Conservation (phyloP, 78 protist species). For the Parvularia atlantis region DNA sequence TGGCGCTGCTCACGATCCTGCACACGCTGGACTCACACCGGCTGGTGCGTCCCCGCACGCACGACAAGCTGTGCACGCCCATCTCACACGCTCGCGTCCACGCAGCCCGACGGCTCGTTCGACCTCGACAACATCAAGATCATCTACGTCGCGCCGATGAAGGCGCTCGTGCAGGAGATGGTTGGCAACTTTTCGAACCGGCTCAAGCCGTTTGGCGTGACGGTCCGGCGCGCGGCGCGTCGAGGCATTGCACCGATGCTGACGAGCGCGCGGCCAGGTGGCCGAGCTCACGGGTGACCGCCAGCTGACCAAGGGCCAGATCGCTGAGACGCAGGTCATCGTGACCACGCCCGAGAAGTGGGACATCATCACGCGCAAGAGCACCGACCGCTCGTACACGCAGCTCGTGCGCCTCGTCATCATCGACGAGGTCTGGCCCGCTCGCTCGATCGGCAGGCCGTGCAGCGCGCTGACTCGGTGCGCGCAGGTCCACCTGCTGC, state of each 20-base stretch:
- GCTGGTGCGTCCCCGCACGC: too few species aligned
- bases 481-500: slow-evolving; percentile 99
- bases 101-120: slow-evolving; percentile 32
- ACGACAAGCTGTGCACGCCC: too few species aligned
- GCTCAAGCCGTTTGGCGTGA: slow-evolving; percentile 56
- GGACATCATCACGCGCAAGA: slow-evolving; percentile 97
- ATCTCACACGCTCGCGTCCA: slow-evolving; percentile 28
- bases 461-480: too few species aligned
- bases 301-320: slow-evolving; percentile 67
- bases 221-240: too few species aligned
- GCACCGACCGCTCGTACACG: slow-evolving; percentile 82
- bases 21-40: too few species aligned
- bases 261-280: too few species aligned
- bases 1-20: slow-evolving; percentile 94
- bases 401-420: slow-evolving; percentile 74
- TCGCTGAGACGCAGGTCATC: slow-evolving; percentile 86
- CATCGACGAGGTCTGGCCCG: slow-evolving; percentile 92
- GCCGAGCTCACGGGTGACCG: slow-evolving; percentile 96
- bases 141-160: slow-evolving; percentile 99
- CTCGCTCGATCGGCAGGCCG: too few species aligned
- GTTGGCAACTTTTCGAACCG: slow-evolving; percentile 73
- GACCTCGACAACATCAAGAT: slow-evolving; percentile 62
- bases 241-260: too few species aligned
- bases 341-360: slow-evolving; percentile 99
- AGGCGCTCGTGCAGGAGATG: slow-evolving; percentile 95